Evolutionary conservation across 2,329 filamentous ascomycete species (phyloP).

Genomic region (Esteya vermicola): DNA sequence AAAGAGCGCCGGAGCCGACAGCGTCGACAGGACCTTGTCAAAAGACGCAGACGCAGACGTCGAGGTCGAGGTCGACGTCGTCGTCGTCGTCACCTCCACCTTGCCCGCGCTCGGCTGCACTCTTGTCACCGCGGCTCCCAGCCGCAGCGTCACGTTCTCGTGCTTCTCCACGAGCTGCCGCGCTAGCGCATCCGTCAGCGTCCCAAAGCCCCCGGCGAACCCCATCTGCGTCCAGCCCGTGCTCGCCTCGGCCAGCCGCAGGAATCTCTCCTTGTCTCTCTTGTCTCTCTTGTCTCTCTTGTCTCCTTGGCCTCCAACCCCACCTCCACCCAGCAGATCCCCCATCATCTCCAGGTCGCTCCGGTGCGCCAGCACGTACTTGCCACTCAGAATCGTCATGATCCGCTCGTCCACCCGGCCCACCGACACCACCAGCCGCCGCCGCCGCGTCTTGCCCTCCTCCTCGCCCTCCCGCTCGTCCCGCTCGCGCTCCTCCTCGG

Average conservation of each 20-base stretch:
- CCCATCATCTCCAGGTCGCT: conserved; percentile 5
- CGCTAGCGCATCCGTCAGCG: conserved; percentile 41
- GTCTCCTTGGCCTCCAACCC: too few relatives aligned
- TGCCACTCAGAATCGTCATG: neutral
- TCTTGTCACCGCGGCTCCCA: conserved; percentile 29
- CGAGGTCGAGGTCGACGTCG: conserved; percentile 3
- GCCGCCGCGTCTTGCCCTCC: neutral
- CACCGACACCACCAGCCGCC: neutral
- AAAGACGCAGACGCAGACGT: conserved; percentile 17
- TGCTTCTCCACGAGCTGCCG: conserved; percentile 30
- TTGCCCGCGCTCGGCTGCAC: conserved; percentile 17
- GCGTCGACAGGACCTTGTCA: conserved; percentile 51
- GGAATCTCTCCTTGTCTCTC: conserved; percentile 7
- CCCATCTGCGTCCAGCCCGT: conserved; percentile 23
- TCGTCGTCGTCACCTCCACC: neutral
- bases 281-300: too few relatives aligned
- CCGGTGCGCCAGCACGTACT: neutral
- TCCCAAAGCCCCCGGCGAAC: conserved; percentile 47
- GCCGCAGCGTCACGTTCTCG: conserved; percentile 46
- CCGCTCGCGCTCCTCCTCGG: neutral
- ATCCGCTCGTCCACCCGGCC: neutral
- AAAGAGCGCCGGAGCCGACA: conserved; percentile 29
- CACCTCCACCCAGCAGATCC: conserved; percentile 6
- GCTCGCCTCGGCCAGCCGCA: conserved; percentile 16
- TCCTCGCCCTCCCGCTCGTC: neutral